Conservation (phyloP, 2,329 filamentous ascomycete genomes). For the Boeremia lycopersici region DNA sequence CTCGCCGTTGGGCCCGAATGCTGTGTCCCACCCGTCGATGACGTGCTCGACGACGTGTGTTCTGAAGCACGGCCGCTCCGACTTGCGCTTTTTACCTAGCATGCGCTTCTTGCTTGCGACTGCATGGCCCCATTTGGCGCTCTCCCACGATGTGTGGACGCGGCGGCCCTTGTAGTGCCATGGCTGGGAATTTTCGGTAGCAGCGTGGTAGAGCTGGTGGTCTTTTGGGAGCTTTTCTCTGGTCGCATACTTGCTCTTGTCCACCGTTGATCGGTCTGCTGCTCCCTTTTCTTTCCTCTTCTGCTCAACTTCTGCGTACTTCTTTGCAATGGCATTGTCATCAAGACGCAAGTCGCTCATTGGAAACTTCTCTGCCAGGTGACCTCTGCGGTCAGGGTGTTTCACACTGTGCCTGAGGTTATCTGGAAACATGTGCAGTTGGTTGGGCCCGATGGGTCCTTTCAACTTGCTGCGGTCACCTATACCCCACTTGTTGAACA, state of each 20-base stretch:
- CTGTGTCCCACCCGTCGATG: background rate
- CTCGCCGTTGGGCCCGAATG: too few relatives aligned
- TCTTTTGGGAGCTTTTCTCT: background rate
- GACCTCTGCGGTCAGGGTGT: background rate
- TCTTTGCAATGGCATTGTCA: background rate
- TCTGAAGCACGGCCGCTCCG: background rate
- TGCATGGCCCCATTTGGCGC: background rate
- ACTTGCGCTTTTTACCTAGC: background rate
- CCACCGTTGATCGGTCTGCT: background rate
- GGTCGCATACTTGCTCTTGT: background rate
- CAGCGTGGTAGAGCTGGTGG: background rate
- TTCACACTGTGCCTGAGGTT: background rate
- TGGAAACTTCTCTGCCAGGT: background rate
- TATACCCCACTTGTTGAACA: background rate
- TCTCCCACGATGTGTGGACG: slow-evolving; percentile 1
- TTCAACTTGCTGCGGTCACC: background rate
- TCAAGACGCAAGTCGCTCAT: background rate
- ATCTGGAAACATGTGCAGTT: slow-evolving; percentile 1
- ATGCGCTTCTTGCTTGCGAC: background rate
- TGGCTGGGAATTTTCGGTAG: background rate
- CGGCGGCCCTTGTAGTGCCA: background rate
- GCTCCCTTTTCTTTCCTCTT: background rate
- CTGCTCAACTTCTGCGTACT: background rate
- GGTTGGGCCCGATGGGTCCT: background rate
- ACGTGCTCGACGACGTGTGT: background rate